phyloP scores from a whole-genome alignment of 352 stramenopile genomes.

The Pythium aristosporum region DNA sequence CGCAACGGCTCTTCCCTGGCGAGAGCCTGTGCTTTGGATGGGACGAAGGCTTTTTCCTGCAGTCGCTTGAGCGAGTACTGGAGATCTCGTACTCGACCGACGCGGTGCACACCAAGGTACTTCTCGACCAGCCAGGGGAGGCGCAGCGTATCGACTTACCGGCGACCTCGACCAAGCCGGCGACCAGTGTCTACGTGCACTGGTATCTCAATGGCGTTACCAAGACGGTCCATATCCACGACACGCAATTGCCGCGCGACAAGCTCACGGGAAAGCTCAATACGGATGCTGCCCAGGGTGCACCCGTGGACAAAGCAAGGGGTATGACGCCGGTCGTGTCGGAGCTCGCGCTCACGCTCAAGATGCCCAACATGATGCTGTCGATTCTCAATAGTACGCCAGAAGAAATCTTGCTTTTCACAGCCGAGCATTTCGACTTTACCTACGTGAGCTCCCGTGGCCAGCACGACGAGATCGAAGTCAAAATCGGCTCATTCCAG shows the following conservation, averaged over 20 bases:
- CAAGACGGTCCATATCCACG: conserved; percentile 80
- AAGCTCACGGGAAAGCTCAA: conserved; percentile 63
- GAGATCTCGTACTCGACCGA: conserved; percentile 55
- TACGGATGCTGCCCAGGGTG: conserved; percentile 3
- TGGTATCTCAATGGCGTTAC: conserved; percentile 83
- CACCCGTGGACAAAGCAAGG: not conserved
- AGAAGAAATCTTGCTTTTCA: conserved; percentile 76
- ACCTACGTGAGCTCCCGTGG: conserved; percentile 62
- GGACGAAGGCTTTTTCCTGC: conserved; percentile 81
- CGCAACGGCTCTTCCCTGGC: conserved; percentile 62
- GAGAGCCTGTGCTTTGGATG: conserved; percentile 81
- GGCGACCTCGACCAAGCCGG: conserved; percentile 29
- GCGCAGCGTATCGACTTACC: conserved; percentile 64
- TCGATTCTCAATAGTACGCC: conserved; percentile 75
- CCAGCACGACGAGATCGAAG: conserved; percentile 79
- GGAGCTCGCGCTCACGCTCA: conserved; percentile 54
- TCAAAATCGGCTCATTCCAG: conserved; percentile 82
- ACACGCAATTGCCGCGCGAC: conserved; percentile 55
- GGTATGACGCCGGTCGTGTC: conserved; percentile 38
- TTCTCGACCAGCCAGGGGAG: conserved; percentile 73
- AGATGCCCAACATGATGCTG: conserved; percentile 61
- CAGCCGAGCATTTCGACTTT: conserved; percentile 63
- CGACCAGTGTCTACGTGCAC: conserved; percentile 55
- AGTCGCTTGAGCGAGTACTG: conserved; percentile 63
- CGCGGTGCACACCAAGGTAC: conserved; percentile 47